Percentiles rank a stretch among this genome's conserved stretches.
These are phyloP conservation scores for Pseudopyricularia cyperi DNA, from an alignment of 2,329 filamentous ascomycete genomes.

Conservation along the genomic window DNA sequence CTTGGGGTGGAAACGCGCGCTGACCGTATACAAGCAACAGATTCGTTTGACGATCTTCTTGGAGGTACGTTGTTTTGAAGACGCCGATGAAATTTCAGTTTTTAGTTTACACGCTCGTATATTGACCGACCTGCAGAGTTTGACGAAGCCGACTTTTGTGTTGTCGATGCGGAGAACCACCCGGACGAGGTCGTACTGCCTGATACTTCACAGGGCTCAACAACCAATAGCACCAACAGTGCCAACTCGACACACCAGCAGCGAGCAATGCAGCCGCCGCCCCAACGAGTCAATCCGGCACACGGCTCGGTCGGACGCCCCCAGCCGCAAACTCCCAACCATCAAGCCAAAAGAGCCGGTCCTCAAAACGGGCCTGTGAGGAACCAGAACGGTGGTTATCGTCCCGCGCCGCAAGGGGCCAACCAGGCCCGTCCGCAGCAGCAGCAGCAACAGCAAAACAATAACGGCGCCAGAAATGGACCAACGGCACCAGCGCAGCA, in stretches of 20 bases:
- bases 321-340: slow-evolving; percentile 22
- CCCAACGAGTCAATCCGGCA: neutral
- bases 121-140: slow-evolving; percentile 36
- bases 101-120: too few relatives aligned
- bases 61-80: slow-evolving; percentile 27
- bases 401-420: neutral
- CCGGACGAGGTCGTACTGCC: slow-evolving; percentile 63
- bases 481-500: slow-evolving; percentile 5
- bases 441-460: slow-evolving; percentile 8
- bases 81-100: too few relatives aligned
- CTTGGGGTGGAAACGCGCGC: neutral
- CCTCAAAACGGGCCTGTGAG: slow-evolving; percentile 1
- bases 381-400: neutral
- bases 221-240: slow-evolving; percentile 12
- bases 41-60: slow-evolving; percentile 39
- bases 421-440: slow-evolving; percentile 8
- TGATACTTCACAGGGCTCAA: slow-evolving; percentile 18
- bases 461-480: slow-evolving; percentile 3
- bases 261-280: neutral
- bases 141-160: slow-evolving; percentile 65
- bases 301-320: slow-evolving; percentile 11
- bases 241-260: neutral
- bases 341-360: slow-evolving; percentile 13
- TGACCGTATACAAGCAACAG: slow-evolving; percentile 8
- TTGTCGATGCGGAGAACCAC: slow-evolving; percentile 49